phyloP scores from a whole-genome alignment of 108 stramenopile species.

The Fragilaria crotonensis region DNA sequence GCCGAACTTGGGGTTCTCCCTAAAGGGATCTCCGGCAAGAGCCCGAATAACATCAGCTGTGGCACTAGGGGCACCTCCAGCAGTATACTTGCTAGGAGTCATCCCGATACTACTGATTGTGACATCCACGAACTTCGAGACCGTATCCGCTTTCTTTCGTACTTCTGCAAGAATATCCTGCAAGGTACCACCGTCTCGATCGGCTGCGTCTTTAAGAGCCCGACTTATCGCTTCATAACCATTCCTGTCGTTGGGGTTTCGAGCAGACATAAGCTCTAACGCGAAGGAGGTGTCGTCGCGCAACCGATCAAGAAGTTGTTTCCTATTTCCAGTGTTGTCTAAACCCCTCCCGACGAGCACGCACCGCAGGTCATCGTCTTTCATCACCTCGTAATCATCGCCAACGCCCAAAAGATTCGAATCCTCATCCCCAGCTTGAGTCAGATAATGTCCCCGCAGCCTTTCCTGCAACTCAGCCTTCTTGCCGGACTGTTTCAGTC shows the following conservation, averaged over 20 bases:
- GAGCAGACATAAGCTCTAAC: constrained; percentile 32
- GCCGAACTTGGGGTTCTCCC: constrained; percentile 87
- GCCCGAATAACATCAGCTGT: constrained; percentile 77
- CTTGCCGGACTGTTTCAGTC: constrained; percentile 79
- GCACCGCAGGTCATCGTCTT: constrained; percentile 62
- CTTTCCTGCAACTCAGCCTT: constrained; percentile 71
- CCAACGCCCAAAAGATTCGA: neutral
- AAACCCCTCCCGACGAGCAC: constrained; percentile 43
- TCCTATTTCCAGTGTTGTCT: constrained; percentile 30
- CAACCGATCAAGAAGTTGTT: constrained; percentile 41
- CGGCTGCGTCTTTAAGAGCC: constrained; percentile 43
- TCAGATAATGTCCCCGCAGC: constrained; percentile 59
- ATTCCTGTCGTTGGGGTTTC: constrained; percentile 20
- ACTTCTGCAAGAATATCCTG: constrained; percentile 43
- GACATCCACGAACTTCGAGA: constrained; percentile 77
- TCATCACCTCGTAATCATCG: constrained; percentile 73
- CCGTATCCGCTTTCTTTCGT: constrained; percentile 39
- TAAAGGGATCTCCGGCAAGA: constrained; percentile 84
- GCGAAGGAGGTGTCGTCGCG: constrained; percentile 40
- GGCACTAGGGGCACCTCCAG: constrained; percentile 81
- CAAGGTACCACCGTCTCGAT: constrained; percentile 32
- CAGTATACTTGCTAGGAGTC: constrained; percentile 77
- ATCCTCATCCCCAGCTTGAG: neutral
- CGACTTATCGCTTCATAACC: constrained; percentile 42
- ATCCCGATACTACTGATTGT: constrained; percentile 76